A percentile compares a stretch with the other conserved stretches of the same genome.
These are phyloP conservation scores for Solanum hybrid DNA, from an alignment of 305 asterid genomes.

Conservation along the genomic window DNA sequence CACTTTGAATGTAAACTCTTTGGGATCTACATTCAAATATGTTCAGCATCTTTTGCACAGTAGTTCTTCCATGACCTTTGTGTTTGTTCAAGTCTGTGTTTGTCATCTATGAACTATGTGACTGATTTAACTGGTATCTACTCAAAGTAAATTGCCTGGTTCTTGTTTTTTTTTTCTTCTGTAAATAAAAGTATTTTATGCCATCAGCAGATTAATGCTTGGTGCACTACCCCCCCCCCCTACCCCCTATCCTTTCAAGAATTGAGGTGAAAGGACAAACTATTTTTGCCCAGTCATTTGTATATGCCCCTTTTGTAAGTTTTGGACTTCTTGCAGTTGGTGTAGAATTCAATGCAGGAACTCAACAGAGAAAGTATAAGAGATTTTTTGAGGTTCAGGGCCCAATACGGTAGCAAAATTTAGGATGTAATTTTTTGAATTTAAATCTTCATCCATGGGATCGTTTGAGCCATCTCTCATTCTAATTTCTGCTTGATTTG, in stretches of 20 bases:
- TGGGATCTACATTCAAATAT: neutral
- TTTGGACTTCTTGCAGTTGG: neutral
- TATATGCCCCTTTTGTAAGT: neutral
- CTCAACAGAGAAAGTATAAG: neutral
- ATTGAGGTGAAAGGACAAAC: neutral
- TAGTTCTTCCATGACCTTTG: neutral
- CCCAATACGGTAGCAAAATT: neutral
- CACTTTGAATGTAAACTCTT: neutral
- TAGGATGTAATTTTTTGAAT: neutral
- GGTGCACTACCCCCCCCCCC: neutral
- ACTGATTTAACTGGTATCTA: neutral
- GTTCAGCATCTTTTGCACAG: neutral
- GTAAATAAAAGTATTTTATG: neutral
- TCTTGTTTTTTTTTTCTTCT: neutral
- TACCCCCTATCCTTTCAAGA: neutral
- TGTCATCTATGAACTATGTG: neutral
- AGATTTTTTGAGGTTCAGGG: neutral
- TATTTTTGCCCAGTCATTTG: neutral
- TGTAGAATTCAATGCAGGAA: neutral
- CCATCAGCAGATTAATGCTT: neutral
- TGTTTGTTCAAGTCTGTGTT: neutral
- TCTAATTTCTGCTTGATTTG: neutral
- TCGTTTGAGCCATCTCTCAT: neutral
- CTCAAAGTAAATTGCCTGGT: neutral
- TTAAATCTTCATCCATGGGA: neutral